A percentile compares a stretch with the other conserved stretches of the same genome.
These are phyloP conservation scores for Podospora conica DNA, from an alignment of 495 filamentous ascomycete genomes.

Conservation along the genomic window DNA sequence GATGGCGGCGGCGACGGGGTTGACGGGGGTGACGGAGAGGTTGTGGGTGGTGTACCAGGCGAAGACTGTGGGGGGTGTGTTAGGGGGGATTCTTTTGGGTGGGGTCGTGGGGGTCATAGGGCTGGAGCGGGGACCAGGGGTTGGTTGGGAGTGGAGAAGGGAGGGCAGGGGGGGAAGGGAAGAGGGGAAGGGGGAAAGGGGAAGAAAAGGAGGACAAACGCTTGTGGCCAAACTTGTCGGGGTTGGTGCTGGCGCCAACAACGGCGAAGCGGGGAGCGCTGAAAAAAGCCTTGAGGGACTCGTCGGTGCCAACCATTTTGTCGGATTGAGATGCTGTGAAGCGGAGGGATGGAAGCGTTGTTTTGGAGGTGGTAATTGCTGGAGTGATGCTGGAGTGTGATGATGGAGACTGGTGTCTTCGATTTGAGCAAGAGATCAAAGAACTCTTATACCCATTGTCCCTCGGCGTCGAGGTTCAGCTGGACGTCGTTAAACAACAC, in stretches of 20 bases:
- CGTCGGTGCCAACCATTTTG: conserved; percentile 45
- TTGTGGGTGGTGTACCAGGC: conserved; percentile 77
- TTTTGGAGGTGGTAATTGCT: conserved; percentile 4
- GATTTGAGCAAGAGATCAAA: neutral
- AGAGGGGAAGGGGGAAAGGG: neutral
- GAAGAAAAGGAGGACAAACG: conserved; percentile 37
- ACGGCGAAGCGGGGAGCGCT: conserved; percentile 77
- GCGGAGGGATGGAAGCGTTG: neutral
- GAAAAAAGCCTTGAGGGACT: conserved; percentile 74
- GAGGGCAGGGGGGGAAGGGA: neutral
- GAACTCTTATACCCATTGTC: neutral
- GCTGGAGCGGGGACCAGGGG: neutral
- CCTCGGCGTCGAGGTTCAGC: neutral
- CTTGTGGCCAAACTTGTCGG: conserved; percentile 87
- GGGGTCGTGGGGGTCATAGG: neutral
- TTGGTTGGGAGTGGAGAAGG: neutral
- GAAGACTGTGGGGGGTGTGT: conserved; percentile 60
- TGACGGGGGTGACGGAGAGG: conserved; percentile 75
- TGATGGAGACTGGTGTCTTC: neutral
- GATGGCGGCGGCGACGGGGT: conserved; percentile 62
- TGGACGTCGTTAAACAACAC: neutral
- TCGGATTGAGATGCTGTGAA: conserved; percentile 1
- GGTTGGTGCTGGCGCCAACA: conserved; percentile 79
- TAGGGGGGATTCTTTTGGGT: too few species aligned
- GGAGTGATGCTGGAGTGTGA: neutral